Evolutionary conservation across 768 basidiomycete genomes (phyloP).

Genomic region (Austroboletus festivus): DNA sequence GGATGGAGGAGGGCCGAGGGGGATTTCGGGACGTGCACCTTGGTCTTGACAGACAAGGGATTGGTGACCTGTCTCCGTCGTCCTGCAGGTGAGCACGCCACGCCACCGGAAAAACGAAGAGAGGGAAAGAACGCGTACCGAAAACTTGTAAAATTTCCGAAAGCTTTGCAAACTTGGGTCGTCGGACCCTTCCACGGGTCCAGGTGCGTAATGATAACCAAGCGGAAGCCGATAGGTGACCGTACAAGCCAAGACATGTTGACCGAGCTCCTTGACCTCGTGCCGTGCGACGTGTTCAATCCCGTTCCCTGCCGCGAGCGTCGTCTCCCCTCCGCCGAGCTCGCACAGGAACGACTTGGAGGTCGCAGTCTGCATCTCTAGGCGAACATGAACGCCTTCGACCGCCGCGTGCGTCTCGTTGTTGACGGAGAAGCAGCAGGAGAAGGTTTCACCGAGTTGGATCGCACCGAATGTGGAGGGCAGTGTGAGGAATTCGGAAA

Average conservation of each 20-base stretch:
- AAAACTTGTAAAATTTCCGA: slow-evolving; percentile 89
- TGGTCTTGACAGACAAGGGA: slow-evolving; percentile 92
- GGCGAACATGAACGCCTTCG: slow-evolving; percentile 58
- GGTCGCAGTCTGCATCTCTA: slow-evolving; percentile 84
- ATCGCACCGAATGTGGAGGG: slow-evolving; percentile 84
- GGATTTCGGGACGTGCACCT: slow-evolving; percentile 75
- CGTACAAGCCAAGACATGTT: slow-evolving; percentile 84
- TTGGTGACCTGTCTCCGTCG: slow-evolving; percentile 94
- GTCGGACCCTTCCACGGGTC: slow-evolving; percentile 45
- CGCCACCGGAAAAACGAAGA: too few relatives aligned
- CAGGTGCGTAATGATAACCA: slow-evolving; percentile 47
- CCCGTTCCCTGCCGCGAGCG: slow-evolving; percentile 53
- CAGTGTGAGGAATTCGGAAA: slow-evolving; percentile 74
- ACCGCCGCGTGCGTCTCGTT: slow-evolving; percentile 69
- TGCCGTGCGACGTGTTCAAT: slow-evolving; percentile 70
- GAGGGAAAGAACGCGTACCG: slow-evolving; percentile 48
- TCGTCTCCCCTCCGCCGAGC: slow-evolving; percentile 57
- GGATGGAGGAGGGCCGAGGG: slow-evolving; percentile 67
- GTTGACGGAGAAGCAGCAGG: slow-evolving; percentile 76
- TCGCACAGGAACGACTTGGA: slow-evolving; percentile 63
- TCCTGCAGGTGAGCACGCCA: too few relatives aligned
- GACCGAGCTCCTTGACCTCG: slow-evolving; percentile 92
- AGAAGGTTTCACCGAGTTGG: slow-evolving; percentile 87
- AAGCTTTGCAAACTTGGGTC: slow-evolving; percentile 67
- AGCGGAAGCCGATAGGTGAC: slow-evolving; percentile 78